Conservation (phyloP, 169 alveolate genomes). For the Plasmodium billcollinsi region DNA sequence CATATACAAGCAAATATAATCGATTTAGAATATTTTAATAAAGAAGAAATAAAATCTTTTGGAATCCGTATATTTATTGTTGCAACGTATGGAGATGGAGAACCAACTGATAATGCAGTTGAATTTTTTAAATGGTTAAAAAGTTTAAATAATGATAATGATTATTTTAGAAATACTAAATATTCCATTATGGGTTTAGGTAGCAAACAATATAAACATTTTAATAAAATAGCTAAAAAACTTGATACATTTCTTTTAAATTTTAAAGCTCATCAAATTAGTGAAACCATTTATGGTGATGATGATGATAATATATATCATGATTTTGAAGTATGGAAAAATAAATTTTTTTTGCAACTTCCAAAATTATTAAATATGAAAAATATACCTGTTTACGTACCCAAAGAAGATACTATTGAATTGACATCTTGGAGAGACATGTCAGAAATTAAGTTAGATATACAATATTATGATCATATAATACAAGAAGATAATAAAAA, state of each 20-base stretch:
- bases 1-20: constrained; percentile 55
- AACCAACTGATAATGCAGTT: constrained; percentile 87
- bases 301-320: constrained; percentile 81
- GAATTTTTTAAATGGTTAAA: constrained; percentile 82
- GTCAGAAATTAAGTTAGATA: constrained; percentile 13
- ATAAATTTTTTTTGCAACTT: constrained; percentile 68
- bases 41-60: constrained; percentile 62
- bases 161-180: constrained; percentile 49
- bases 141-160: constrained; percentile 45
- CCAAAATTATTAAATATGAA: constrained; percentile 15
- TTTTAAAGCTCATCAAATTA: constrained; percentile 78
- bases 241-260: constrained; percentile 71
- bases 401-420: constrained; percentile 36
- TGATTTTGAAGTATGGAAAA: constrained; percentile 85
- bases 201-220: constrained; percentile 82
- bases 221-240: constrained; percentile 82
- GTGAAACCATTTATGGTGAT: constrained; percentile 82
- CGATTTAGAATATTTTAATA: constrained; percentile 79
- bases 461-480: constrained; percentile 14
- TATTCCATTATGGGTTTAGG: constrained; percentile 86
- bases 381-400: constrained; percentile 1
- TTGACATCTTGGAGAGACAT: constrained; percentile 73
- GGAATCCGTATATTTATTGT: constrained; percentile 79
- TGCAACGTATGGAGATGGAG: constrained; percentile 90
- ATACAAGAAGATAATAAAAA: constrained; percentile 31